Evolutionary conservation across 441 rosid genomes (phyloP).

Genomic region (Populus hybrid): DNA sequence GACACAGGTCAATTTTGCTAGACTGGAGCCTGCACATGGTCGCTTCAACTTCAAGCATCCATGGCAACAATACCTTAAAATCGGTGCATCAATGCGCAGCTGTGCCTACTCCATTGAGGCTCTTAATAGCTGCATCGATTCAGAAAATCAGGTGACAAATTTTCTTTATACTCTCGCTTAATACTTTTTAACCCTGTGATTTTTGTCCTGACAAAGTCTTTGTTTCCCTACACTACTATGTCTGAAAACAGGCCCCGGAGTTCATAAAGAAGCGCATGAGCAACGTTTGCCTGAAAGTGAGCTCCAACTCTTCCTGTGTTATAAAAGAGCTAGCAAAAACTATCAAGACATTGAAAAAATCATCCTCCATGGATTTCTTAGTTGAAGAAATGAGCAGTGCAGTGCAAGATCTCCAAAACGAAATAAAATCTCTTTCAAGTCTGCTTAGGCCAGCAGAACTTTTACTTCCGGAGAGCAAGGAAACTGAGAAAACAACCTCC

Average conservation of each 20-base stretch:
- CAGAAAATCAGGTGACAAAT: slow-evolving; percentile 40
- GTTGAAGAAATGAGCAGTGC: slow-evolving; percentile 38
- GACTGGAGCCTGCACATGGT: slow-evolving; percentile 89
- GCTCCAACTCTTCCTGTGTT: slow-evolving; percentile 30
- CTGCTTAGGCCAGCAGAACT: slow-evolving; percentile 15
- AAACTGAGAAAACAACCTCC: slow-evolving; percentile 4
- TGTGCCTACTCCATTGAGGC: slow-evolving; percentile 55
- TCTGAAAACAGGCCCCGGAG: slow-evolving; percentile 32
- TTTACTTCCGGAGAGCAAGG: slow-evolving; percentile 9
- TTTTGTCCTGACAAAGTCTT: neutral
- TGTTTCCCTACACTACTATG: neutral
- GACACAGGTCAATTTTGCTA: slow-evolving; percentile 64
- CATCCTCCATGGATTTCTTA: slow-evolving; percentile 25
- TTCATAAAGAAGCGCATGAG: slow-evolving; percentile 32
- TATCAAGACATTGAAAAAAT: slow-evolving; percentile 36
- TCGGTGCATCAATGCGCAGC: slow-evolving; percentile 41
- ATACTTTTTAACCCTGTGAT: neutral
- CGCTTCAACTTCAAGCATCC: slow-evolving; percentile 68
- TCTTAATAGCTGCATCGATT: slow-evolving; percentile 41
- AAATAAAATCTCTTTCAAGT: slow-evolving; percentile 28
- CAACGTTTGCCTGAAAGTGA: slow-evolving; percentile 28
- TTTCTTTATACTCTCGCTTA: neutral
- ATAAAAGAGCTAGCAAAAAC: slow-evolving; percentile 32
- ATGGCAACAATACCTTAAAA: slow-evolving; percentile 61
- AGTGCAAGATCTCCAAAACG: slow-evolving; percentile 35